Percentiles rank a stretch among this genome's conserved stretches.
Evolutionary conservation across 441 rosid genomes (phyloP).

Genomic region (Gossypium gossypioides): DNA sequence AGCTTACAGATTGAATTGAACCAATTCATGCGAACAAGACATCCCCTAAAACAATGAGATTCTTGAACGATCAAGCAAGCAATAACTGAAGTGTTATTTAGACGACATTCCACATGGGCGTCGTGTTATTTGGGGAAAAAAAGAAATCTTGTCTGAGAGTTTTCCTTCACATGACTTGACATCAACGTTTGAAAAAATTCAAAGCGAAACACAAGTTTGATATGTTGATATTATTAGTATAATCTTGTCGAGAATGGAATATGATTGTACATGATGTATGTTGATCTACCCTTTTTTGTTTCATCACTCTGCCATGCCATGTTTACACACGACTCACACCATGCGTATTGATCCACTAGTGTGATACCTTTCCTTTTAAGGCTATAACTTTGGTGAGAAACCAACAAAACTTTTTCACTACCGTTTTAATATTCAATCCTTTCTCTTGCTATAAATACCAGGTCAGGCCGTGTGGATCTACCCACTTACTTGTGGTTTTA

Average conservation of each 20-base stretch:
- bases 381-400: background rate
- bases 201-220: background rate
- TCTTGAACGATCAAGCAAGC: background rate
- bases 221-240: background rate
- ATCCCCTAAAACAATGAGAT: background rate
- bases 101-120: background rate
- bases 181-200: background rate
- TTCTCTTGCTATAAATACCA: slow-evolving; percentile 1
- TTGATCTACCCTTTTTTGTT: background rate
- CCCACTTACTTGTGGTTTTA: background rate
- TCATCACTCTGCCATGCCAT: background rate
- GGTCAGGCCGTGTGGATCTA: background rate
- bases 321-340: background rate
- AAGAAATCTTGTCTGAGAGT: background rate
- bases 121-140: background rate
- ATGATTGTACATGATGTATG: background rate
- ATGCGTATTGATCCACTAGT: background rate
- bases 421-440: no score
- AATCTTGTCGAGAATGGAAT: background rate
- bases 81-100: background rate
- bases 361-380: background rate
- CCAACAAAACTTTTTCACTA: background rate
- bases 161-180: background rate
- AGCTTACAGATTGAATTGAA: background rate
- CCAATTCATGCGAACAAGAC: background rate